phyloP scores from a whole-genome alignment of 1,284 basidiomycete genomes.

The Rhodotorula sp. region DNA sequence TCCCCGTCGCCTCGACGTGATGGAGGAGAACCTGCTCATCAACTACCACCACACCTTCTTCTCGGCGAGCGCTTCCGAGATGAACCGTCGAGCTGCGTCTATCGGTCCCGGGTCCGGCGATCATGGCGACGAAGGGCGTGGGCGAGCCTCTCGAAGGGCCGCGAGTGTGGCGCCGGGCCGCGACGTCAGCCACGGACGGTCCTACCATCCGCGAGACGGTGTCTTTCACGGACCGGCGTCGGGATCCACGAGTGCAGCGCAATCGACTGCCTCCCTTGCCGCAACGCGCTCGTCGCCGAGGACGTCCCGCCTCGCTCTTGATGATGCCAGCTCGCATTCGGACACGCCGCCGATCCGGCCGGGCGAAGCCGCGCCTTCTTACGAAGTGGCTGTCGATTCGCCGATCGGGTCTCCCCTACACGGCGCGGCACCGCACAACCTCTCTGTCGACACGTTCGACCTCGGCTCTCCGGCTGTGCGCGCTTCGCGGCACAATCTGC shows the following conservation, averaged over 20 bases:
- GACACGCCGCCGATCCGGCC: constrained; percentile 28
- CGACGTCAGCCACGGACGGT: constrained; percentile 29
- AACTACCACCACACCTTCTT: constrained; percentile 74
- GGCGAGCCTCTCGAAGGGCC: constrained; percentile 18
- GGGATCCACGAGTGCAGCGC: neutral
- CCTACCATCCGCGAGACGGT: constrained; percentile 31
- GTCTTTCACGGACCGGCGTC: constrained; percentile 7
- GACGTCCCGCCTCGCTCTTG: constrained; percentile 31
- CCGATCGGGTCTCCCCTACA: constrained; percentile 16
- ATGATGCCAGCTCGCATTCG: neutral
- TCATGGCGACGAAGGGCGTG: constrained; percentile 22
- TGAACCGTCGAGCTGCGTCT: constrained; percentile 64
- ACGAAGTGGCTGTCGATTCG: constrained; percentile 31
- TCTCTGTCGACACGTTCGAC: constrained; percentile 9
- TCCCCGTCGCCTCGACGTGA: constrained; percentile 71
- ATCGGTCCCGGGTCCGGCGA: constrained; percentile 67
- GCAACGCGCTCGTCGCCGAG: constrained; percentile 1
- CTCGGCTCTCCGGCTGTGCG: constrained; percentile 1
- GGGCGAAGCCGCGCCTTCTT: constrained; percentile 34
- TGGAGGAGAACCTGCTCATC: constrained; percentile 76
- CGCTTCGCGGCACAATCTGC: neutral
- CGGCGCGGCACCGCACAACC: neutral
- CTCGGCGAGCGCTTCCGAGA: constrained; percentile 52
- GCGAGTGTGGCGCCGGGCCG: constrained; percentile 35
- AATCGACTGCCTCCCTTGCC: neutral